Evolutionary conservation across 2,329 filamentous ascomycete species (phyloP).

Genomic region (Didymella lethalis): DNA sequence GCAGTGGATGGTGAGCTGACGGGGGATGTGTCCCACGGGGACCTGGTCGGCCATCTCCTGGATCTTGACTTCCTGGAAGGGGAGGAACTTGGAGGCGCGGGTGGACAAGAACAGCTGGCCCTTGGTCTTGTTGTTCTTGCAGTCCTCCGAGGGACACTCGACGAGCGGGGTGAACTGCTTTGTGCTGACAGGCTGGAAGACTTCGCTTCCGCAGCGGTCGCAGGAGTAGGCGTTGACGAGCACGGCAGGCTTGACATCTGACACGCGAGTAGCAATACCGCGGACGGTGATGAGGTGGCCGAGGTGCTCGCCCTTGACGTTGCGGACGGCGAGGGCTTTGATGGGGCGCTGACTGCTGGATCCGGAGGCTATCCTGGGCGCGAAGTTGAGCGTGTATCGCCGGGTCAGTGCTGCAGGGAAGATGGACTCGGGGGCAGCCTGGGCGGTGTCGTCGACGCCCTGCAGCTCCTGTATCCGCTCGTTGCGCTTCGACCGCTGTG

Average conservation of each 20-base stretch:
- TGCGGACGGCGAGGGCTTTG: slow-evolving; percentile 84
- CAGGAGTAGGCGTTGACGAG: slow-evolving; percentile 98
- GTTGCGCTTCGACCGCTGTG: slow-evolving; percentile 86
- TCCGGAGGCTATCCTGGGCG: slow-evolving; percentile 78
- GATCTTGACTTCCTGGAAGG: slow-evolving; percentile 98
- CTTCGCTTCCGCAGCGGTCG: slow-evolving; percentile 93
- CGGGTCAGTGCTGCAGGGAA: slow-evolving; percentile 93
- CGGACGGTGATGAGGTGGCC: slow-evolving; percentile 93
- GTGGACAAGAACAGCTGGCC: slow-evolving; percentile 93
- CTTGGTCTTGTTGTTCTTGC: slow-evolving; percentile 87
- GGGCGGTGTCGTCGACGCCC: slow-evolving; percentile 58
- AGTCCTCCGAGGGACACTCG: slow-evolving; percentile 89
- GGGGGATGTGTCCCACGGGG: slow-evolving; percentile 94
- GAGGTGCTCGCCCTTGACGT: slow-evolving; percentile 91
- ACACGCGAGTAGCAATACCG: slow-evolving; percentile 92
- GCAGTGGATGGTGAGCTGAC: slow-evolving; percentile 87
- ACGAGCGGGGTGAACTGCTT: slow-evolving; percentile 90
- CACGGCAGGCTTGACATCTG: slow-evolving; percentile 97
- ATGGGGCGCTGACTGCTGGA: slow-evolving; percentile 66
- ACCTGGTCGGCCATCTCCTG: slow-evolving; percentile 99
- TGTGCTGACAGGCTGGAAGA: slow-evolving; percentile 93
- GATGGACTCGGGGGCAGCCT: slow-evolving; percentile 74
- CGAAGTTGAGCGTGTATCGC: slow-evolving; percentile 95
- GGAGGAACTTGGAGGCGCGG: slow-evolving; percentile 94
- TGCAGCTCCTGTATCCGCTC: slow-evolving; percentile 67